These are phyloP conservation scores for Colletotrichum sansevieriae DNA, from an alignment of 2,329 filamentous ascomycete species.

Conservation along the genomic window DNA sequence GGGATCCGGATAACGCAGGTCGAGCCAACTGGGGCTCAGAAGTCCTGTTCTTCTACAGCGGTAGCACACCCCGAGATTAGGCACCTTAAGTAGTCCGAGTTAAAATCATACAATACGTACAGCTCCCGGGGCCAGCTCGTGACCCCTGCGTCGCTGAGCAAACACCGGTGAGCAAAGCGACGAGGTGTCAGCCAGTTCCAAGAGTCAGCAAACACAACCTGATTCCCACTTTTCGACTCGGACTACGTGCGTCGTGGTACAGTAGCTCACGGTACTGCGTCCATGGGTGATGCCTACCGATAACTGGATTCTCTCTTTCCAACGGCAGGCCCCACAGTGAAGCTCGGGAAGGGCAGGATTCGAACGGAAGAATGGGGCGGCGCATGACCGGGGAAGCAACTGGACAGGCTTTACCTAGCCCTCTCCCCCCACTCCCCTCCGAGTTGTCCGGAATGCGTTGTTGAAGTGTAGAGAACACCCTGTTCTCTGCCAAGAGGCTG, in stretches of 20 bases:
- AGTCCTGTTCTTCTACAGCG: background rate
- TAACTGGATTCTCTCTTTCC: background rate
- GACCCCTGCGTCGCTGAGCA: constrained; percentile 4
- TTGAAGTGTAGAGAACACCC: too few relatives aligned
- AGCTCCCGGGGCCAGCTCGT: constrained; percentile 1
- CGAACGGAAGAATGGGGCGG: background rate
- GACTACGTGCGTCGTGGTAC: background rate
- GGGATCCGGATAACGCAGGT: too few relatives aligned
- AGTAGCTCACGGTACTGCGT: background rate
- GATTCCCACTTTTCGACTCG: background rate
- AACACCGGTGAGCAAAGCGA: background rate
- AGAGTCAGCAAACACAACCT: constrained; percentile 5
- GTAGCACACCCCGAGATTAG: constrained; percentile 3
- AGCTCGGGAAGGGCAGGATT: background rate
- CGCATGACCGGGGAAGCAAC: constrained; percentile 16
- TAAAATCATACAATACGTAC: constrained; percentile 20
- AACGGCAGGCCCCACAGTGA: background rate
- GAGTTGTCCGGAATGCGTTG: background rate
- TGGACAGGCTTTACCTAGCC: constrained; percentile 13
- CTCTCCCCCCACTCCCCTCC: background rate
- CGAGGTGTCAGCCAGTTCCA: background rate
- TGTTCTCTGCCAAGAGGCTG: too few relatives aligned
- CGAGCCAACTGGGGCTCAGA: background rate
- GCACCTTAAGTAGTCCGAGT: background rate
- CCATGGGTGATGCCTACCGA: constrained; percentile 26